Base-by-base conservation (phyloP, 1,284 basidiomycete genomes). In the Microbotryomycetes sp. region DNA sequence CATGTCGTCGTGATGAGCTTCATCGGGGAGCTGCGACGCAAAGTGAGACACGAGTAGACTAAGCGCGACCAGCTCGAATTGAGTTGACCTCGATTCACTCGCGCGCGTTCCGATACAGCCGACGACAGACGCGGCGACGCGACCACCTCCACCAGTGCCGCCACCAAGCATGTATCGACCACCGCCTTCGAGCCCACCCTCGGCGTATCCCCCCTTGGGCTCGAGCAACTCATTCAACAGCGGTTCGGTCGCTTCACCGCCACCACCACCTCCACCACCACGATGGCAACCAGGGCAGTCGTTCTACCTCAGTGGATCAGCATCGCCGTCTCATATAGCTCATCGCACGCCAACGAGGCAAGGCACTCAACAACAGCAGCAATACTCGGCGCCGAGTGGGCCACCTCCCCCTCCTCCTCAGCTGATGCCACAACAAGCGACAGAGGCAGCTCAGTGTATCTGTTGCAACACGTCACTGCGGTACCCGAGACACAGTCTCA, bases 221-320 rank as follows among this genome's bases (percentile, higher is more conserved):
- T n/a, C n/a, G n/a, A n/a, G n/a, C n/a, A n/a, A n/a, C 9, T 42
- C 36, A 19, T 9, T 19, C 36, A 42, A 42, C 36, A 19, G 19
- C 12, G 12, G 36, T 19, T 9, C 36, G 19, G 23, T 5, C 50
- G 25, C 45, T 26, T 28, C 4, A 26, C 49, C 22, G 9, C 31
- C 52, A 42, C 52, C 26, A 15, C 60, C 23, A 6, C 56, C 54
- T 26, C 42, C 15, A 22, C n/a, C 52, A 19, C 56, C 19, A 1
- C 23, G 5, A n/a, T 30, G 42, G 23, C 28, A 12, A 53, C 25
- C 31, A 3, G 3, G 25, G 6, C 16, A 51, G 45, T 46, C 59
- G 3, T 65, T 65, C 59, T 58, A 63, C 53, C 14, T 65, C 1
- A 49, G 50, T 4, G 66, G 66, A 1, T 54, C 63, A 3, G 51